Evolutionary conservation across 2,329 filamentous ascomycete genomes (phyloP).

Genomic region (Colletotrichum sp.): DNA sequence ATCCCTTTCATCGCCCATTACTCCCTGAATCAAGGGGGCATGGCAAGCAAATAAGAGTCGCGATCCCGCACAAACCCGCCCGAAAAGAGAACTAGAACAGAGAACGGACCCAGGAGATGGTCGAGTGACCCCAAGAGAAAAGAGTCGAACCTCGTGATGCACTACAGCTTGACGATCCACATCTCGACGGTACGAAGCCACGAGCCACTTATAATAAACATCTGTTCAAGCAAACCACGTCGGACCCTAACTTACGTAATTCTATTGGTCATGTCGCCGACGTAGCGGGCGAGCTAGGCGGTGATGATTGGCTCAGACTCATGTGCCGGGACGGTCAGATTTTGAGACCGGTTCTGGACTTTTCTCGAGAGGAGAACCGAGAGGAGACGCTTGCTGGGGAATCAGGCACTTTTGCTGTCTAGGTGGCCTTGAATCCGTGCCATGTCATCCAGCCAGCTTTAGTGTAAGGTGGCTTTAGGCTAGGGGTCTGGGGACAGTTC

Average conservation of each 20-base stretch:
- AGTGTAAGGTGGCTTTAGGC: background rate
- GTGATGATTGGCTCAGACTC: background rate
- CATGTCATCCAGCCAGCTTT: background rate
- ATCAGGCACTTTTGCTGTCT: constrained; percentile 8
- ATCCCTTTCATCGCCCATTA: constrained; percentile 10
- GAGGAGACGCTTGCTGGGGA: background rate
- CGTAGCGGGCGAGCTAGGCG: background rate
- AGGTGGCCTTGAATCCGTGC: background rate
- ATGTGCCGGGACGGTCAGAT: background rate
- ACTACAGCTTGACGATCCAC: background rate
- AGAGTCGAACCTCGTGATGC: background rate
- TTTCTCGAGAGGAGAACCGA: background rate
- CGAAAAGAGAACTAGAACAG: background rate
- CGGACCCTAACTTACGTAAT: constrained; percentile 13
- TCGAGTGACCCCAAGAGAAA: background rate
- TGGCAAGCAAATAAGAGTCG: background rate
- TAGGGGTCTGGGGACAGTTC: background rate
- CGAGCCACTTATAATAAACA: background rate
- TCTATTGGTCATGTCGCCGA: constrained; percentile 10
- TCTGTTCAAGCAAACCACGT: background rate
- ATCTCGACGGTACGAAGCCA: background rate
- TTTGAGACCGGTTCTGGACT: constrained; percentile 7
- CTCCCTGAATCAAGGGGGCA: background rate
- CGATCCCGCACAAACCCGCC: background rate
- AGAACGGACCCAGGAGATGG: background rate